Evolutionary conservation across 2,329 filamentous ascomycete genomes (phyloP), one percentile per base, ranked within the genome.

Genomic region (Thielaviopsis euricoi): DNA sequence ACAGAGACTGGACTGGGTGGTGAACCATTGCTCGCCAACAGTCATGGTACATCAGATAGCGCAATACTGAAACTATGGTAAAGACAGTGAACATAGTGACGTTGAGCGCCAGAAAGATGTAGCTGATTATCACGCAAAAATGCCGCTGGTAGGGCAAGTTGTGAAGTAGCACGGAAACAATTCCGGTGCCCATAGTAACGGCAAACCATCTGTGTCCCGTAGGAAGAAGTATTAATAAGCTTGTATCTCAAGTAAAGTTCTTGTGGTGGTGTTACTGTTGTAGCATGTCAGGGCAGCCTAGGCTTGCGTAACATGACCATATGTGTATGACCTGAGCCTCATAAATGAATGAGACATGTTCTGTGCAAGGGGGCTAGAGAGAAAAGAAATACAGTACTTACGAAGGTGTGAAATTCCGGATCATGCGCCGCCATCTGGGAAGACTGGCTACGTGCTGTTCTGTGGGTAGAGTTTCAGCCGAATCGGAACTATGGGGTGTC

Each of bases 21-120:
- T 72, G 70, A 40, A 87, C 76, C 83, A 88, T 85, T n/a, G 76
- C 78, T 0, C 60, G 64, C 76, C 82, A 87, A 33, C 86, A 81
- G 58, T 78, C 74, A 0, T 83, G 83, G 64, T 85, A 87, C 1
- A 86, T 64, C 0, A 71, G 70, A 63, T 87, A 88, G 4, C 85
- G 76, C 3, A 83, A 65, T 1, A 80, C 59, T 1, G 79, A 82
- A 52, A 83, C 73, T 6, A 69, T 60, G 21, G 76, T 68, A 57
- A 83, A 82, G 23, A 73, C 62, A 4, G 69, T 60, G 64, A 87
- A 87, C 6, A 87, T 70, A 4, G 72, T 43, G 12, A 78, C 66
- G 64, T 86, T 86, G 19, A 85, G 70, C 3, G 69, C 67, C 64
- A 86, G 85, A 65, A 86, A 77, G 55, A 75, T 64, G 52, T 81